Conservation (phyloP, 2,329 filamentous ascomycete species). For the Epichloe baconii region DNA sequence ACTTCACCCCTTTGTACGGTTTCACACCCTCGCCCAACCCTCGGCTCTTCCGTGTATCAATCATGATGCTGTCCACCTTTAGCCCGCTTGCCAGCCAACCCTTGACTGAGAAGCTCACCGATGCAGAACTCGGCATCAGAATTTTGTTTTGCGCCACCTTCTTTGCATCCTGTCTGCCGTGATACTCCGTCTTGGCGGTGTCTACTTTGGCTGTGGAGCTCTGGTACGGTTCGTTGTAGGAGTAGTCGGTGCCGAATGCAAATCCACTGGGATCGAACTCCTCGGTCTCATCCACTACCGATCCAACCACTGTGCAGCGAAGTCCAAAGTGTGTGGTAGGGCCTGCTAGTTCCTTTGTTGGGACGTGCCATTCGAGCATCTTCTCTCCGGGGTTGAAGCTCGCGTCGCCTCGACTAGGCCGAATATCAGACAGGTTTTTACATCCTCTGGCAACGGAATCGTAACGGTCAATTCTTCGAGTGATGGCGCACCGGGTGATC, state of each 20-base stretch:
- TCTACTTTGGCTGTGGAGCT: slow-evolving; percentile 23
- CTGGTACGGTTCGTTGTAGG: slow-evolving; percentile 46
- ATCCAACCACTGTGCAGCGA: slow-evolving; percentile 66
- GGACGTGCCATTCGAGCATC: slow-evolving; percentile 70
- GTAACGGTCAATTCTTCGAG: slow-evolving; percentile 69
- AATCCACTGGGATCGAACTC: slow-evolving; percentile 38
- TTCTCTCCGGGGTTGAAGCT: slow-evolving; percentile 63
- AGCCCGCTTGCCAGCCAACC: slow-evolving; percentile 57
- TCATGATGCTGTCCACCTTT: slow-evolving; percentile 52
- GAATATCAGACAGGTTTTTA: slow-evolving; percentile 76
- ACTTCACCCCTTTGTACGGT: slow-evolving; percentile 97
- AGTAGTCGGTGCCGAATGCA: slow-evolving; percentile 37
- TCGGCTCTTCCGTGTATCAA: slow-evolving; percentile 67
- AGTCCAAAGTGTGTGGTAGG: slow-evolving; percentile 58
- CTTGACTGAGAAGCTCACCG: slow-evolving; percentile 58
- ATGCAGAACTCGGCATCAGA: slow-evolving; percentile 67
- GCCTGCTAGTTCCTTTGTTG: slow-evolving; percentile 59
- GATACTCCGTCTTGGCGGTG: slow-evolving; percentile 17
- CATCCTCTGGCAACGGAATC: slow-evolving; percentile 64
- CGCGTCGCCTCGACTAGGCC: slow-evolving; percentile 71
- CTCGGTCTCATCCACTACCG: slow-evolving; percentile 33
- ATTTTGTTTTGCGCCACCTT: slow-evolving; percentile 56
- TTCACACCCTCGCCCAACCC: slow-evolving; percentile 80
- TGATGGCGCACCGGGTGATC: slow-evolving; percentile 43
- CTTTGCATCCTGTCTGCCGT: slow-evolving; percentile 38